Base-by-base conservation (phyloP, 1,139 yeast species). In the Kurtzmaniella quercitrusa region DNA sequence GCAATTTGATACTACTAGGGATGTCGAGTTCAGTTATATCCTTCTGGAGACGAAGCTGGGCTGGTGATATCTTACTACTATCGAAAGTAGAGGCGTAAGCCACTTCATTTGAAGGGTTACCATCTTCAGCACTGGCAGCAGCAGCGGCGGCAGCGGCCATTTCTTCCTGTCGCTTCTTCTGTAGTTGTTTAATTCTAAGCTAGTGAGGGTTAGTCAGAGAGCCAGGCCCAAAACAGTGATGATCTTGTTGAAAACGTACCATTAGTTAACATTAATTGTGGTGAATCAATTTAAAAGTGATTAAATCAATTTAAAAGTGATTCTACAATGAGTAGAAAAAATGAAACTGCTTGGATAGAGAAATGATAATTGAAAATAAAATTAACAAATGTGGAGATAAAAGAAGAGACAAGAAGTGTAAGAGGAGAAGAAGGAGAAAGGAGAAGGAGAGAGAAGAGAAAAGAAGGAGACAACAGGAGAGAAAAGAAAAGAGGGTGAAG, bases 11-110 rank as follows among this genome's bases (percentile, higher is more conserved):
- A 9, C 83, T 80, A 21, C 74, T 60, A 11, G 95, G 94, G 41
- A 86, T 66, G 44, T 82, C 82, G 40, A 88, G 67, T 57, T 83
- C 88, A 7, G 84, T 75, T 37, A 88, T 62, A 57, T 88, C 95
- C 51, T 79, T 70, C 61, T 79, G 76, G 51, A 76, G 61, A 46
- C 86, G 60, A 34, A 78, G 65, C 51, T 78, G 81, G 0, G 85
- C 81, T 1, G 84, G 73, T 9, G 73, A 62, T 14, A 68, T 70
- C 48, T 63, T 68, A 38, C 48, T 37, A 25, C 37, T 43, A n/a
- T 41, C 39, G 23, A 34, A 37, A 23, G 33, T 18, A 10, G 15
- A 12, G 2, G 37, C 16, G 19, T 12, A 21, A 16, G 27, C 34
- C 11, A 43, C 23, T 3, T 42, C 21, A 34, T 38, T 46, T 12